A percentile compares a stretch with the other conserved stretches of the same genome.
These are phyloP conservation scores for Typha latifolia DNA, from an alignment of 176 grass and related monocot species.

Conservation along the genomic window DNA sequence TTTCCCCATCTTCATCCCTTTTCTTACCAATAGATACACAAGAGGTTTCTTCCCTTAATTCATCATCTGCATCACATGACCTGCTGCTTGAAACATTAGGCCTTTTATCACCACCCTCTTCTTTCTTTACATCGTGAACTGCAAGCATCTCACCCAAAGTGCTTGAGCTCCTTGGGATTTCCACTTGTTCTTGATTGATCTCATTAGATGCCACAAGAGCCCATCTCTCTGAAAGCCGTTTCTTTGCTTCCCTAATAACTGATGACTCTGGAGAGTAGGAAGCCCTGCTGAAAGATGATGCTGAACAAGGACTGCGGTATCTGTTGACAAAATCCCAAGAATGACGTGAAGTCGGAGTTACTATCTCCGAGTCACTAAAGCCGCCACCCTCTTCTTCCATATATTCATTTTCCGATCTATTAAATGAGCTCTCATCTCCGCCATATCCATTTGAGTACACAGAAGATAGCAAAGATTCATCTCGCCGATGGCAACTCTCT, in stretches of 20 bases:
- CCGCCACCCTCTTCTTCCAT: constrained; percentile 53
- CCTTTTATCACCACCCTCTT: constrained; percentile 1
- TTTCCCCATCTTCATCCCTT: constrained; percentile 24
- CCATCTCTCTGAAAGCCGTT: constrained; percentile 83
- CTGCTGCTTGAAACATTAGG: neutral
- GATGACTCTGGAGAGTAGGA: constrained; percentile 70
- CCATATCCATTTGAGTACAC: constrained; percentile 84
- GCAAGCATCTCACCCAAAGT: constrained; percentile 95
- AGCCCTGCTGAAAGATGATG: constrained; percentile 44
- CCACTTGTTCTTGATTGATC: constrained; percentile 33
- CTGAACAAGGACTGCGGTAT: constrained; percentile 49
- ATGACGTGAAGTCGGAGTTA: constrained; percentile 49
- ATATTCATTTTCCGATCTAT: constrained; percentile 70
- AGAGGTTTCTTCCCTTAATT: constrained; percentile 24
- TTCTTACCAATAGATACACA: constrained; percentile 17
- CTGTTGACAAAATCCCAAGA: constrained; percentile 68
- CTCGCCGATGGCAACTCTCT: constrained; percentile 34
- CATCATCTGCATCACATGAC: constrained; percentile 20
- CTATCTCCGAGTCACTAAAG: constrained; percentile 46
- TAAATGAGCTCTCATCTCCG: constrained; percentile 82
- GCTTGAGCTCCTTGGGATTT: constrained; percentile 63
- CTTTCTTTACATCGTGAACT: constrained; percentile 48
- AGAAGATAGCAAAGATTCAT: constrained; percentile 87
- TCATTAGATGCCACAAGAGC: constrained; percentile 52
- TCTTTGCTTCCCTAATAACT: constrained; percentile 78